Evolutionary conservation across 2,329 filamentous ascomycete species (phyloP).

Genomic region (Aureobasidium sp.): DNA sequence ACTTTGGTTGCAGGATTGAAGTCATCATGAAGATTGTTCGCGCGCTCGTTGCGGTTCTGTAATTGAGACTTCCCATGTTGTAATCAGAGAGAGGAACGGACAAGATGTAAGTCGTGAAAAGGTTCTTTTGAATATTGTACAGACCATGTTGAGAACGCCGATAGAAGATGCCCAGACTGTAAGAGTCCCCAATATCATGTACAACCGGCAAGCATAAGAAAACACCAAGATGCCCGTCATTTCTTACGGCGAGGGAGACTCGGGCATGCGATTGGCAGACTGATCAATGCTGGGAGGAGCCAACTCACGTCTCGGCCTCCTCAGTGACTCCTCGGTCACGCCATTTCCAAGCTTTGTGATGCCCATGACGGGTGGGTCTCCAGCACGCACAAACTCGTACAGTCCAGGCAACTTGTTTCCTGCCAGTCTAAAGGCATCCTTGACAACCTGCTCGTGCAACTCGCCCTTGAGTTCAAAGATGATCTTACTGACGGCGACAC

Average conservation of each 20-base stretch:
- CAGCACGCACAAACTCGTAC: slow-evolving; percentile 92
- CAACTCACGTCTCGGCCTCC: slow-evolving; percentile 66
- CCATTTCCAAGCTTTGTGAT: slow-evolving; percentile 81
- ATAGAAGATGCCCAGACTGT: background rate
- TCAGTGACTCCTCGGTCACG: slow-evolving; percentile 74
- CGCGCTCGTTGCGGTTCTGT: background rate
- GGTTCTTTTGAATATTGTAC: background rate
- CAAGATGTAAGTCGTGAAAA: background rate
- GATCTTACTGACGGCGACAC: slow-evolving; percentile 84
- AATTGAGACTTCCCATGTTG: no score
- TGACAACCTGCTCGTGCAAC: slow-evolving; percentile 87
- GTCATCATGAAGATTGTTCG: background rate
- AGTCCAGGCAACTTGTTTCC: slow-evolving; percentile 92
- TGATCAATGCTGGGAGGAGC: slow-evolving; percentile 28
- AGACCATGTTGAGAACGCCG: background rate
- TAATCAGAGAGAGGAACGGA: background rate
- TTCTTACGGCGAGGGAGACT: background rate
- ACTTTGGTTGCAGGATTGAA: background rate
- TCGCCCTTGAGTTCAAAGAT: slow-evolving; percentile 89
- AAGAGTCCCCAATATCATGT: background rate
- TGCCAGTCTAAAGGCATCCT: slow-evolving; percentile 88
- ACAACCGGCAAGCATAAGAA: background rate
- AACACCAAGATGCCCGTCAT: background rate
- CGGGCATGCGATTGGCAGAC: slow-evolving; percentile 12
- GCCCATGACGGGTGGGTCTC: slow-evolving; percentile 82